These are phyloP conservation scores for Aspergillus biplanus DNA, from an alignment of 495 filamentous ascomycete species.

Conservation along the genomic window DNA sequence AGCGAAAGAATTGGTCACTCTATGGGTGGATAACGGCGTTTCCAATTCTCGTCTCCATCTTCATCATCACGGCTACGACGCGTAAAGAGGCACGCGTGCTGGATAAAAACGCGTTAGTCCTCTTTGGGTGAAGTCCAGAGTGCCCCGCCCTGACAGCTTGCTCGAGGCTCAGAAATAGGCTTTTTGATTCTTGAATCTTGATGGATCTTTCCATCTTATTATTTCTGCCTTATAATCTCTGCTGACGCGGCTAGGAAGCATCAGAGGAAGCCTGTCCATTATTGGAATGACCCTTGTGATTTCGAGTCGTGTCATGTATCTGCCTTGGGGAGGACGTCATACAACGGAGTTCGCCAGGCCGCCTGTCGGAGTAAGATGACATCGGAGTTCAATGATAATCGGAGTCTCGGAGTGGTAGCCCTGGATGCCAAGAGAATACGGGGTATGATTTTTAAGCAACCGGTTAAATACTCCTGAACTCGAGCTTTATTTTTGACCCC, in stretches of 20 bases:
- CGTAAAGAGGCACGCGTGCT: conserved; percentile 9
- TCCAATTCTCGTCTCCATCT: not conserved
- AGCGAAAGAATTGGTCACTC: not conserved
- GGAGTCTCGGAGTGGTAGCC: not conserved
- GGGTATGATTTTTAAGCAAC: not conserved
- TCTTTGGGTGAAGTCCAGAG: not conserved
- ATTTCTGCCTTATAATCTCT: not conserved
- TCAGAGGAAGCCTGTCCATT: not conserved
- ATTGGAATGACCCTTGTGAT: not conserved
- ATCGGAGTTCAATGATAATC: not conserved
- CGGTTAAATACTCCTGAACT: not conserved
- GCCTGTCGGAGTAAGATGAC: not conserved
- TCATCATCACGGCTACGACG: not conserved
- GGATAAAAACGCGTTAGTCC: not conserved
- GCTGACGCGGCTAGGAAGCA: no score
- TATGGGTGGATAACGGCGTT: conserved; percentile 3
- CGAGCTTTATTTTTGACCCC: no score
- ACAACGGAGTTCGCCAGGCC: not conserved
- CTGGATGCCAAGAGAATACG: not conserved
- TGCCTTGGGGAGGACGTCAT: not conserved
- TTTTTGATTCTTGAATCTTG: no score
- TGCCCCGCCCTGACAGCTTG: not conserved
- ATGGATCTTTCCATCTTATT: not conserved
- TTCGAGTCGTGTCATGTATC: not conserved
- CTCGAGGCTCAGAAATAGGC: no score